Conservation (phyloP, 345 rosid genomes). For the Boechera retrofracta region DNA sequence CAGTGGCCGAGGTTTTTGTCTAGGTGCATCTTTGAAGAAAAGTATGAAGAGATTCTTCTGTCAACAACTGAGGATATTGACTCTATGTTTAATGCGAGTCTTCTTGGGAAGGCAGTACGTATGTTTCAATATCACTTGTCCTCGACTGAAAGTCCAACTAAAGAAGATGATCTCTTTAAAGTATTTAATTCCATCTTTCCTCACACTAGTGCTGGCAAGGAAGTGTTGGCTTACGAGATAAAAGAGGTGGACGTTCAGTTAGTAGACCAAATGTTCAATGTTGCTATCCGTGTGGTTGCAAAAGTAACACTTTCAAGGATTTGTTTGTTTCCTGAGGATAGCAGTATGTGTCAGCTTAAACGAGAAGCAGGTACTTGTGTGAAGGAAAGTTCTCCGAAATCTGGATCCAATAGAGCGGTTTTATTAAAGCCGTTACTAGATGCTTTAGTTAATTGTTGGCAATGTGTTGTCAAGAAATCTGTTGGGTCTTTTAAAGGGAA, state of each 20-base stretch:
- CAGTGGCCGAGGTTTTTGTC: slow-evolving; percentile 71
- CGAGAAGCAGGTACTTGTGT: slow-evolving; percentile 44
- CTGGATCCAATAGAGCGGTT: slow-evolving; percentile 44
- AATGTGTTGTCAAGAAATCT: slow-evolving; percentile 60
- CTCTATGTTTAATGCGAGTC: slow-evolving; percentile 59
- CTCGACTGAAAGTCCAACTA: slow-evolving; percentile 53
- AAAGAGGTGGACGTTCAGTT: slow-evolving; percentile 55
- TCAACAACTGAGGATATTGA: slow-evolving; percentile 61
- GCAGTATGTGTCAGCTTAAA: slow-evolving; percentile 36
- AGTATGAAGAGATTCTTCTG: slow-evolving; percentile 52
- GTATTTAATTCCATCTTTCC: slow-evolving; percentile 59
- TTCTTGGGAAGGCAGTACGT: slow-evolving; percentile 70
- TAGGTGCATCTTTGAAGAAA: slow-evolving; percentile 60
- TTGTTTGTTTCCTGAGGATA: slow-evolving; percentile 61
- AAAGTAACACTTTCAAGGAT: slow-evolving; percentile 63
- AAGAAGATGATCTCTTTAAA: slow-evolving; percentile 55
- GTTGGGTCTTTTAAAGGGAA: slow-evolving; percentile 44
- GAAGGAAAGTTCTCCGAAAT: slow-evolving; percentile 43
- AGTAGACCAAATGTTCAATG: slow-evolving; percentile 54
- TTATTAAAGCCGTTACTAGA: slow-evolving; percentile 57
- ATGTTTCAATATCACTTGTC: slow-evolving; percentile 67
- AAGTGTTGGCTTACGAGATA: slow-evolving; percentile 62
- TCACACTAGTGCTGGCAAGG: slow-evolving; percentile 47
- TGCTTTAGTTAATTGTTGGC: slow-evolving; percentile 69
- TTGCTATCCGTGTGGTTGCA: slow-evolving; percentile 61